Evolutionary conservation across 2,329 filamentous ascomycete species (phyloP).

Genomic region (Ceratocystis papillata): DNA sequence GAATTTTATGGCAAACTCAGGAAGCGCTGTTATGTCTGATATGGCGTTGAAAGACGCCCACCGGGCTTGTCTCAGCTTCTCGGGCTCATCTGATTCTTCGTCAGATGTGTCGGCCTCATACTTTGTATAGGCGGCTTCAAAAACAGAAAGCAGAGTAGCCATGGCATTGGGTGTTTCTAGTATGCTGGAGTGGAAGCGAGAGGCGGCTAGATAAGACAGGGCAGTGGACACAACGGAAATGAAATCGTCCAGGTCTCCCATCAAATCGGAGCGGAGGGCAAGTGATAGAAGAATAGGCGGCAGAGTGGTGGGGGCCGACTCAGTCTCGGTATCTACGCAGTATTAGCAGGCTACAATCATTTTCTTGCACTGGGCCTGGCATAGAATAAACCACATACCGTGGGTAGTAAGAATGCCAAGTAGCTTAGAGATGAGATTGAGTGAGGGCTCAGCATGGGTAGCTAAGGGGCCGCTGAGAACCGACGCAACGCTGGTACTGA

Average conservation of each 20-base stretch:
- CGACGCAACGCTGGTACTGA: slow-evolving; percentile 41
- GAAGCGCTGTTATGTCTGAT: slow-evolving; percentile 43
- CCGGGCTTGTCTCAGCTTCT: slow-evolving; percentile 36
- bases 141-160: slow-evolving; percentile 38
- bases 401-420: slow-evolving; percentile 44
- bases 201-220: slow-evolving; percentile 45
- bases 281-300: slow-evolving; percentile 42
- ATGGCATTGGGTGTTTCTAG: slow-evolving; percentile 34
- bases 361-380: not conserved
- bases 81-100: slow-evolving; percentile 35
- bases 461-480: slow-evolving; percentile 40
- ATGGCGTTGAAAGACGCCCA: slow-evolving; percentile 32
- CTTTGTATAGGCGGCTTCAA: slow-evolving; percentile 39
- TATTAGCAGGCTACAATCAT: not conserved
- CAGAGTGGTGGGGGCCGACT: slow-evolving; percentile 37
- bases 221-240: slow-evolving; percentile 42
- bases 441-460: slow-evolving; percentile 34
- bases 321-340: slow-evolving; percentile 36
- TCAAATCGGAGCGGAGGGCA: slow-evolving; percentile 35
- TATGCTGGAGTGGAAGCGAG: slow-evolving; percentile 41
- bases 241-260: slow-evolving; percentile 45
- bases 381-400: slow-evolving; percentile 31
- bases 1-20: slow-evolving; percentile 37
- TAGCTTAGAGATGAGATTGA: slow-evolving; percentile 47
- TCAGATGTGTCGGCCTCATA: slow-evolving; percentile 36